Evolutionary conservation across 352 stramenopile genomes (phyloP).

Genomic region (Globisporangium splendens): DNA sequence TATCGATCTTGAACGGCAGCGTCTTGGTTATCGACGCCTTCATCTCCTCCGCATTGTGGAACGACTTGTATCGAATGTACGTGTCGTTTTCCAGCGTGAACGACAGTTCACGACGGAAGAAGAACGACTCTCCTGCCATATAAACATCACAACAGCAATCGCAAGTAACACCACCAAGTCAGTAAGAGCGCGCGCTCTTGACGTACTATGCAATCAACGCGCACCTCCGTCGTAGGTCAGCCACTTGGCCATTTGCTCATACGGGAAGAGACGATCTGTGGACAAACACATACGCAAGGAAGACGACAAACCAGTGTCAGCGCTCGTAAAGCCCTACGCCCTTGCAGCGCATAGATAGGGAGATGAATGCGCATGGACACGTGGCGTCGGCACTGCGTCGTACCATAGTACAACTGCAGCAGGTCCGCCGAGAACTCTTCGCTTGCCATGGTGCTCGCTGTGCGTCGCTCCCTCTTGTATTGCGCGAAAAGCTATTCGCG

Average conservation of each 20-base stretch:
- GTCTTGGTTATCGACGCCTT: constrained; percentile 87
- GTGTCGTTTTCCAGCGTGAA: constrained; percentile 98
- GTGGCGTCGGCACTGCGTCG: background rate
- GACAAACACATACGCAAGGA: background rate
- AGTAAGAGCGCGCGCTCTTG: too few species aligned
- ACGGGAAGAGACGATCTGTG: constrained; percentile 82
- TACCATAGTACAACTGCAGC: constrained; percentile 87
- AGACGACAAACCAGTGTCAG: too few species aligned
- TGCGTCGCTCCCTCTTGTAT: background rate
- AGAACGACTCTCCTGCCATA: constrained; percentile 52
- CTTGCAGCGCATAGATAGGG: too few species aligned
- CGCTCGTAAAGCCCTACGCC: too few species aligned
- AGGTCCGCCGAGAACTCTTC: constrained; percentile 84
- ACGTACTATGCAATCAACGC: background rate
- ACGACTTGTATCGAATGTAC: constrained; percentile 98
- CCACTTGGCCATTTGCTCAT: constrained; percentile 83
- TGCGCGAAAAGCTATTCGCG: constrained; percentile 3
- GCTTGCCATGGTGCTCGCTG: constrained; percentile 40
- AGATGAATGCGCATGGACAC: background rate
- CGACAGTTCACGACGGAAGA: constrained; percentile 95
- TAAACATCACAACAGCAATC: background rate
- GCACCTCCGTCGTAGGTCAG: constrained; percentile 76
- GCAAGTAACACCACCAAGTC: background rate
- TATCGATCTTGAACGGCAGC: constrained; percentile 99
- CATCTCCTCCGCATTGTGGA: constrained; percentile 87